Percentiles rank a stretch among this genome's conserved stretches.
Conservation (phyloP, 2,329 filamentous ascomycete species). For the Sporothrix luriei region DNA sequence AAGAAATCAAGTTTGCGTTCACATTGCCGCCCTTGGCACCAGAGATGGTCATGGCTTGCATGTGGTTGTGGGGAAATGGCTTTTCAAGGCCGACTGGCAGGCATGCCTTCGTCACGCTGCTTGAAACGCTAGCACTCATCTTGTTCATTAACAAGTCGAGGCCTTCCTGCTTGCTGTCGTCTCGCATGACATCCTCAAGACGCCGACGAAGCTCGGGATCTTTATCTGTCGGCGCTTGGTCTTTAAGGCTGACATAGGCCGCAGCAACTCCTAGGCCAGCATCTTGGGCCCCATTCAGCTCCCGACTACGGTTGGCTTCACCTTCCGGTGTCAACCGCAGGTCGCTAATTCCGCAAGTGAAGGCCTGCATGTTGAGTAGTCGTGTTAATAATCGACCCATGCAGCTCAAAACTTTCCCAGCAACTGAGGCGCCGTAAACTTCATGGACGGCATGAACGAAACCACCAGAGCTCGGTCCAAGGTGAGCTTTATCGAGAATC, state of each 20-base stretch:
- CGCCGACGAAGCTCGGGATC: conserved; percentile 74
- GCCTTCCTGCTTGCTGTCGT: conserved; percentile 86
- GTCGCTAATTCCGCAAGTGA: conserved; percentile 97
- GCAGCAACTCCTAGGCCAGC: conserved; percentile 80
- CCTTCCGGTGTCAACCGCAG: conserved; percentile 80
- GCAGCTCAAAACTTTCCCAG: conserved; percentile 85
- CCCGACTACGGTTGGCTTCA: conserved; percentile 69
- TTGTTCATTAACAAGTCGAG: conserved; percentile 87
- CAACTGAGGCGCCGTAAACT: conserved; percentile 82
- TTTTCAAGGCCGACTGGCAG: conserved; percentile 83
- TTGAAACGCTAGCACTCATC: conserved; percentile 69
- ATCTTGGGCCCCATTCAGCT: conserved; percentile 65
- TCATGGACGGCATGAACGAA: conserved; percentile 92
- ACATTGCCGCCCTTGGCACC: conserved; percentile 91
- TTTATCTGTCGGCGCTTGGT: conserved; percentile 61
- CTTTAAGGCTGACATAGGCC: conserved; percentile 82
- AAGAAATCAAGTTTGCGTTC: conserved; percentile 97
- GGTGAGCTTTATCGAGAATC: conserved; percentile 93
- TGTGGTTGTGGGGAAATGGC: conserved; percentile 93
- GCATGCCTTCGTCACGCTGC: conserved; percentile 74
- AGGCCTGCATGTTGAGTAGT: conserved; percentile 88
- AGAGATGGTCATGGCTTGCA: conserved; percentile 98
- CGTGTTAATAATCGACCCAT: conserved; percentile 87
- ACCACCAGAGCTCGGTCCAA: conserved; percentile 83
- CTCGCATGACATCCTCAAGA: conserved; percentile 85